Evolutionary conservation across 2,329 filamentous ascomycete species (phyloP).

Genomic region (Ceratocystis alfenasii): DNA sequence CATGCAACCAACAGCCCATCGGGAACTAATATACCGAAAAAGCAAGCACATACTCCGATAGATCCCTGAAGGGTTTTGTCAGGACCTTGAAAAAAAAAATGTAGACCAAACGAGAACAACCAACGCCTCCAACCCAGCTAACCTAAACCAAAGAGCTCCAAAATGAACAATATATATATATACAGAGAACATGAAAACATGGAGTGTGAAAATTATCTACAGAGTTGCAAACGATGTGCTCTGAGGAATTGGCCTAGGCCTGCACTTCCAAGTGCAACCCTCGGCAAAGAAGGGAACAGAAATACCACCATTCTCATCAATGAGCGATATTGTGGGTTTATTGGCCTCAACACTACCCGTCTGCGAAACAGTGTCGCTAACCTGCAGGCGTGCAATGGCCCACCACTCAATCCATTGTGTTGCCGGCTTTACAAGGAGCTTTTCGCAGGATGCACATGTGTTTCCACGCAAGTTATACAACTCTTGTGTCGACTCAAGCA

Average conservation of each 20-base stretch:
- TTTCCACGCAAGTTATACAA: slow-evolving; percentile 35
- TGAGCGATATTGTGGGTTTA: slow-evolving; percentile 8
- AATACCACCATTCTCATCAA: slow-evolving; percentile 19
- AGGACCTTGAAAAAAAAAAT: neutral
- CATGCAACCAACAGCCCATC: neutral
- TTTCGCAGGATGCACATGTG: slow-evolving; percentile 41
- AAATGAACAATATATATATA: slow-evolving; percentile 2
- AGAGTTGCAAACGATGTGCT: slow-evolving; percentile 14
- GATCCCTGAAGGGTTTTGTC: neutral
- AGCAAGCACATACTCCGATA: neutral
- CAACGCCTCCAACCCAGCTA: neutral
- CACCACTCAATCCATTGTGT: slow-evolving; percentile 55
- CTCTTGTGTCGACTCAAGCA: slow-evolving; percentile 22
- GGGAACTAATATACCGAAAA: neutral
- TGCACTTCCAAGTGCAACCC: slow-evolving; percentile 22
- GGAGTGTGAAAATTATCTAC: neutral
- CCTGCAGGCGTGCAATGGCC: slow-evolving; percentile 23
- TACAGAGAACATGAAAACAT: neutral
- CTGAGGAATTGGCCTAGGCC: slow-evolving; percentile 13
- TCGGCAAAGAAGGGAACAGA: slow-evolving; percentile 22
- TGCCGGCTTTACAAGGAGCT: slow-evolving; percentile 38
- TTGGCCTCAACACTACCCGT: slow-evolving; percentile 4
- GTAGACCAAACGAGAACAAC: neutral
- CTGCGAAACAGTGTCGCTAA: slow-evolving; percentile 4
- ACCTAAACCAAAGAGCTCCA: neutral